Evolutionary conservation across 768 basidiomycete genomes (phyloP).

Genomic region (Lepiota brunneoincarnata): DNA sequence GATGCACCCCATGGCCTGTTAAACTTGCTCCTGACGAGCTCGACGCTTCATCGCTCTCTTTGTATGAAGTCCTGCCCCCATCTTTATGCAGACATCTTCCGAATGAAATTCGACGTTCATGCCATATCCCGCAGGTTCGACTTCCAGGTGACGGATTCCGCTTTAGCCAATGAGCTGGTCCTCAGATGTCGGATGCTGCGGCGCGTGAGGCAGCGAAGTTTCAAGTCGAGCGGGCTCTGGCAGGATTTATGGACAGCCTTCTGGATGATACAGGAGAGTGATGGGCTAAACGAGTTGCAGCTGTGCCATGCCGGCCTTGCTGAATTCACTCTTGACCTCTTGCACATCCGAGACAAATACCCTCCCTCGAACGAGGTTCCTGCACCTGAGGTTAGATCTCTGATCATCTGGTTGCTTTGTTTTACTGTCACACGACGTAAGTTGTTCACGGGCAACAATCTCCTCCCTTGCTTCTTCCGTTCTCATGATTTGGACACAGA

Average conservation of each 20-base stretch:
- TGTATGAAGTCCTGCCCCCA: slow-evolving; percentile 42
- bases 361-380: slow-evolving; percentile 5
- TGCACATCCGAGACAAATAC: slow-evolving; percentile 9
- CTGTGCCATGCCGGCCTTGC: slow-evolving; percentile 39
- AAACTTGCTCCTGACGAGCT: slow-evolving; percentile 43
- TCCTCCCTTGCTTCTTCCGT: slow-evolving; percentile 5
- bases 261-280: slow-evolving; percentile 61
- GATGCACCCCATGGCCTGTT: slow-evolving; percentile 40
- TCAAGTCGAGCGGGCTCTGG: slow-evolving; percentile 26
- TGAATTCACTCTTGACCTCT: slow-evolving; percentile 32
- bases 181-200: slow-evolving; percentile 45
- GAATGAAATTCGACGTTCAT: slow-evolving; percentile 42
- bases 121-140: slow-evolving; percentile 23
- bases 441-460: slow-evolving; percentile 15
- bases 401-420: slow-evolving; percentile 40
- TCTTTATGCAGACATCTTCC: slow-evolving; percentile 56
- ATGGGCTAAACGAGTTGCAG: slow-evolving; percentile 43
- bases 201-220: slow-evolving; percentile 38
- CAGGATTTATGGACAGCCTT: slow-evolving; percentile 57
- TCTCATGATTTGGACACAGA: slow-evolving; percentile 8
- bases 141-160: slow-evolving; percentile 32
- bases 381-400: slow-evolving; percentile 20
- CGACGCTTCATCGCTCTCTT: slow-evolving; percentile 41
- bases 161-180: slow-evolving; percentile 46
- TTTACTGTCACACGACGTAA: slow-evolving; percentile 37